These are phyloP conservation scores for Calonectria hawksworthii DNA, from an alignment of 2,329 filamentous ascomycete genomes.

Conservation along the genomic window DNA sequence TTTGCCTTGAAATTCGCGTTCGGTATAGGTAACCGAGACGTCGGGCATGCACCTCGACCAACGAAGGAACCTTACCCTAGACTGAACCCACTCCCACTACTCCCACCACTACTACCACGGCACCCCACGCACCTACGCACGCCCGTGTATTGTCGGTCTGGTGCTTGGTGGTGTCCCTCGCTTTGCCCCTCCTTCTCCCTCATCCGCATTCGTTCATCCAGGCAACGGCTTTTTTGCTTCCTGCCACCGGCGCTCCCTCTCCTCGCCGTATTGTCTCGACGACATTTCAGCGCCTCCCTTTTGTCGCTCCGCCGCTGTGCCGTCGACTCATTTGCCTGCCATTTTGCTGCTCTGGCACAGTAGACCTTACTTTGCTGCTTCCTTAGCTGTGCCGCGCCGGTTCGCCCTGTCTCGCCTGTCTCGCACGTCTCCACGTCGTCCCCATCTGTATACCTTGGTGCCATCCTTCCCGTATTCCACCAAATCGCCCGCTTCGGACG, in stretches of 20 bases:
- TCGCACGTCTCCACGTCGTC: slow-evolving; percentile 1
- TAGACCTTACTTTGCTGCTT: neutral
- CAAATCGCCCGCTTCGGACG: slow-evolving; percentile 6
- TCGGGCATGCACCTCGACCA: slow-evolving; percentile 5
- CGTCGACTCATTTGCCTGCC: neutral
- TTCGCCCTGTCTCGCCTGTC: neutral
- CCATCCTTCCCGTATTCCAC: slow-evolving; percentile 9
- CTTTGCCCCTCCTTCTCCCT: slow-evolving; percentile 43
- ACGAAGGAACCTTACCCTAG: slow-evolving; percentile 28
- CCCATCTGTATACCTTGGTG: slow-evolving; percentile 3
- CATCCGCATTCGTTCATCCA: slow-evolving; percentile 16
- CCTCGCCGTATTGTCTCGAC: slow-evolving; percentile 3
- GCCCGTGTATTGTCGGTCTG: slow-evolving; percentile 13
- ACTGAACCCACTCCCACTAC: slow-evolving; percentile 11
- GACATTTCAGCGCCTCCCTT: slow-evolving; percentile 14
- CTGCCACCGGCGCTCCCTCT: slow-evolving; percentile 7
- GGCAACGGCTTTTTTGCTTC: slow-evolving; percentile 19
- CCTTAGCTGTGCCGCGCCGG: slow-evolving; percentile 12
- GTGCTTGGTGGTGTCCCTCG: slow-evolving; percentile 26
- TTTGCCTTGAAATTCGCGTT: slow-evolving; percentile 27
- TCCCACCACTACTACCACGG: neutral
- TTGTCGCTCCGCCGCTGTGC: neutral
- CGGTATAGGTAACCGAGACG: slow-evolving; percentile 1
- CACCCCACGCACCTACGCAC: slow-evolving; percentile 10
- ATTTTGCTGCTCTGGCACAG: slow-evolving; percentile 1